Conservation (phyloP, 768 basidiomycete genomes). For the Lactarius deliciosus region DNA sequence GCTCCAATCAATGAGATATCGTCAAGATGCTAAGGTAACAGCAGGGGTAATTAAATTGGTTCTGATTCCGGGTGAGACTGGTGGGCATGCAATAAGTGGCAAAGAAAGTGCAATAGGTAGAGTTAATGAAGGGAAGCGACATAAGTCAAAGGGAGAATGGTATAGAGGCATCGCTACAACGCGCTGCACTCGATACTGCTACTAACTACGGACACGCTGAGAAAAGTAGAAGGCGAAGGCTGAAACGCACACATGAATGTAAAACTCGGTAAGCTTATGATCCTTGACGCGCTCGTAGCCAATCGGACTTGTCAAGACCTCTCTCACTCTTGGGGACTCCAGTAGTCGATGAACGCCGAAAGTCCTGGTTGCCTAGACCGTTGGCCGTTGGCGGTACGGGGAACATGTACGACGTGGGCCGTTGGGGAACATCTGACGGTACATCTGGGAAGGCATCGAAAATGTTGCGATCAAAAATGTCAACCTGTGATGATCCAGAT, state of each 20-base stretch:
- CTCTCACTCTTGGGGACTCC: slow-evolving; percentile 12
- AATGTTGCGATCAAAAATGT: slow-evolving; percentile 57
- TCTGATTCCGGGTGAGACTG: slow-evolving; percentile 14
- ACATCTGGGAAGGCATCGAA: slow-evolving; percentile 76
- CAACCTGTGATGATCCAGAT: slow-evolving; percentile 39
- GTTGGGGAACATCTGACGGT: slow-evolving; percentile 44
- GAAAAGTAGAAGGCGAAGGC: slow-evolving; percentile 2
- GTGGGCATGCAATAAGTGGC: slow-evolving; percentile 4
- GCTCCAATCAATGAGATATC: slow-evolving; percentile 21
- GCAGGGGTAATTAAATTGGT: slow-evolving; percentile 7
- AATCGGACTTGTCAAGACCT: slow-evolving; percentile 5
- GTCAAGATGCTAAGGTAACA: slow-evolving; percentile 17
- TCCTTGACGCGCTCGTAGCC: slow-evolving; percentile 14
- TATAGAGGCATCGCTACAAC: background rate
- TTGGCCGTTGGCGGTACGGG: slow-evolving; percentile 19
- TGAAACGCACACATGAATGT: background rate
- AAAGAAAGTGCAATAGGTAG: slow-evolving; percentile 14
- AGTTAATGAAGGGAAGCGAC: slow-evolving; percentile 2
- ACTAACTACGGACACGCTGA: background rate
- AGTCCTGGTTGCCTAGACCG: slow-evolving; percentile 9
- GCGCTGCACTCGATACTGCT: background rate
- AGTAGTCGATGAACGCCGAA: slow-evolving; percentile 17
- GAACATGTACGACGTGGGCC: slow-evolving; percentile 19
- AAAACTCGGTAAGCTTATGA: background rate
- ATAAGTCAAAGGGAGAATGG: background rate